Evolutionary conservation across 257 asterid species (phyloP), one percentile per base, ranked within the genome.

Genomic region (Cordia subcordata): DNA sequence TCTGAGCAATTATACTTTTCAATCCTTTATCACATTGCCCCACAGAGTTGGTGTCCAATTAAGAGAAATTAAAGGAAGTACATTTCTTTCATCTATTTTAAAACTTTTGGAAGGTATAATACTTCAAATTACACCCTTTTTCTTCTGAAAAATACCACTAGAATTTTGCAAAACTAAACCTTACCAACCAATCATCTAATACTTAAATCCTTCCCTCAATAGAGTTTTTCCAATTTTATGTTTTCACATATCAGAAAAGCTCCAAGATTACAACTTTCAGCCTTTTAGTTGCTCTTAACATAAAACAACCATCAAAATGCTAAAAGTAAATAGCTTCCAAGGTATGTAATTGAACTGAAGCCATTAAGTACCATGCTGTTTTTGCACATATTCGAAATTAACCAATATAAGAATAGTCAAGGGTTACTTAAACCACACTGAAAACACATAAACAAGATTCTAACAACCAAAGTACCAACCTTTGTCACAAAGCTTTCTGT

Each of bases 391-490:
- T 8, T 14, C 47, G 10, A 42, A 42, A 27, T 27, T 27, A 27
- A 42, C 10, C 47, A 42, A 42, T 42, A 42, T 8, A 42, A 10
- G 35, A 27, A 27, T 27, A 27, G 35, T 27, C 35, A 27, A 4
- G 17, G 13, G 13, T 16, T n/a, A 16, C 13, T 50, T 10, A 50
- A 50, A 50, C 18, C 53, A 49, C 53, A 15, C 18, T 49, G 15
- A 14, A 15, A 49, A 50, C 13, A n/a, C 13, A 50, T 1, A 18
- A 50, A 16, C 13, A 16, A 16, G 55, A 8, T 50, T 9, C 5
- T 8, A 60, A 14, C 11, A 19, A 49, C 55, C 18, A 51, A 66
- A 66, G 39, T 64, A 49, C 77, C 57, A 70, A 76, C 85, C 88
- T 82, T 68, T 58, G 70, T 57, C 44, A 52, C 46, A 65, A 64